Evolutionary conservation across 2,329 filamentous ascomycete genomes (phyloP), one percentile per base, ranked within the genome.

Genomic region (Talaromyces sp.): DNA sequence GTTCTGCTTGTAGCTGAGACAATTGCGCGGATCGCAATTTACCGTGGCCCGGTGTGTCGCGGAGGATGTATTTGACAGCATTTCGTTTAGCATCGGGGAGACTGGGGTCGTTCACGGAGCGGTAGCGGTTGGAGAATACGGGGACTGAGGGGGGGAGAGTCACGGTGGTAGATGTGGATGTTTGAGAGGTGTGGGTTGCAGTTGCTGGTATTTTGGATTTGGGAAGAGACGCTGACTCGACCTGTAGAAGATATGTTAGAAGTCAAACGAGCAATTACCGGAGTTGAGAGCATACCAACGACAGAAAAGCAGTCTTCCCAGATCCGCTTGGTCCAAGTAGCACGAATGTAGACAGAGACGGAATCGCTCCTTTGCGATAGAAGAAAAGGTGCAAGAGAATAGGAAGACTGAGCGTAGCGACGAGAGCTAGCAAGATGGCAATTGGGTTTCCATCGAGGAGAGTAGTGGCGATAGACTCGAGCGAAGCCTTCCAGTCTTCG

Each of bases 31-130:
- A 85, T 67, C 95, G 91, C 66, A 99, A 87, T 80, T 99, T 99
- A 72, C 92, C 93, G 81, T 99, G 95, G 45, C 95, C 95, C 0
- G 95, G 95, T 0, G 94, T 98, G 80, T 99, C 95, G 62, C 72
- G 75, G 14, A 82, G 62, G 5, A 74, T 70, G 67, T 81, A 82
- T 37, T 70, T 73, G 60, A 76, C 70, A 16, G 74, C 75, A 48
- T 77, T 76, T 22, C 71, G 73, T 19, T 74, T 67, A 9, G 73
- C 69, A 47, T 81, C 78, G 73, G 91, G 81, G 39, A 98, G 81
- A 10, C 87, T 83, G 27, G 86, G 84, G 74, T 91, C 89, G 72
- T 89, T 86, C 31, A 82, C 78, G 50, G 87, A 89, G 69, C 89
- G 87, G 77, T 87, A 91, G 71, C 84, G 83, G 65, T 88, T 84